phyloP scores from a whole-genome alignment of 192 early-diverging fungal species.

The Linnemannia hyalina region DNA sequence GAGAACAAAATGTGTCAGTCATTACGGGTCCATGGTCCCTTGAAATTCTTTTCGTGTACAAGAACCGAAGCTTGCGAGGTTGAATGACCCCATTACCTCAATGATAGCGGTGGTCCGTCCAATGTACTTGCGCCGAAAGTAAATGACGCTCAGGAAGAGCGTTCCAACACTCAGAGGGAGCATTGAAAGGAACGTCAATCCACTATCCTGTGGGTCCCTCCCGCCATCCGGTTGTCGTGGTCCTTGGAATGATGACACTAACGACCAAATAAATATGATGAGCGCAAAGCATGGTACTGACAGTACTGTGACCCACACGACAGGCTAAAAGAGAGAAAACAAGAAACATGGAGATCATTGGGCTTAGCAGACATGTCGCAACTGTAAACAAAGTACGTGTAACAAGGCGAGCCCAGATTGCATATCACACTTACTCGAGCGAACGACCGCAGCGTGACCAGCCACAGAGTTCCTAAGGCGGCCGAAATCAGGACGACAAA shows the following conservation, averaged over 20 bases:
- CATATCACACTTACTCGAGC: conserved; percentile 23
- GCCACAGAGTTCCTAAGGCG: conserved; percentile 42
- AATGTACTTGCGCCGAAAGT: conserved; percentile 56
- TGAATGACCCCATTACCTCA: conserved; percentile 49
- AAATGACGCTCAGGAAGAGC: conserved; percentile 55
- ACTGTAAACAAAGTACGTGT: background rate
- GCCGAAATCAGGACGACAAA: conserved; percentile 44
- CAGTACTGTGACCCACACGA: conserved; percentile 66
- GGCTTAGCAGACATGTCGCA: background rate
- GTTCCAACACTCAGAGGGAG: conserved; percentile 62
- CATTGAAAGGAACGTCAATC: conserved; percentile 63
- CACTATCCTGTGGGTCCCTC: conserved; percentile 59
- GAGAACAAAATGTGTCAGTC: background rate
- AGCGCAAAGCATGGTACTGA: conserved; percentile 58
- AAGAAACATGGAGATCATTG: background rate
- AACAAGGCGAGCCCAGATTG: background rate
- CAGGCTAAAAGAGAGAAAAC: conserved; percentile 29
- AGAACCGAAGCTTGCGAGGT: background rate
- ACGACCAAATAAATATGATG: conserved; percentile 65
- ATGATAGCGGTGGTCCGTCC: conserved; percentile 67
- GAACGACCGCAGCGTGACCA: conserved; percentile 39
- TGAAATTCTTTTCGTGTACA: background rate
- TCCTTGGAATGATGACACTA: conserved; percentile 61
- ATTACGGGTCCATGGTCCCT: background rate
- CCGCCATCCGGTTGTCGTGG: conserved; percentile 44